Evolutionary conservation across 2,329 filamentous ascomycete species (phyloP).

Genomic region (Tolypocladium capitatum): DNA sequence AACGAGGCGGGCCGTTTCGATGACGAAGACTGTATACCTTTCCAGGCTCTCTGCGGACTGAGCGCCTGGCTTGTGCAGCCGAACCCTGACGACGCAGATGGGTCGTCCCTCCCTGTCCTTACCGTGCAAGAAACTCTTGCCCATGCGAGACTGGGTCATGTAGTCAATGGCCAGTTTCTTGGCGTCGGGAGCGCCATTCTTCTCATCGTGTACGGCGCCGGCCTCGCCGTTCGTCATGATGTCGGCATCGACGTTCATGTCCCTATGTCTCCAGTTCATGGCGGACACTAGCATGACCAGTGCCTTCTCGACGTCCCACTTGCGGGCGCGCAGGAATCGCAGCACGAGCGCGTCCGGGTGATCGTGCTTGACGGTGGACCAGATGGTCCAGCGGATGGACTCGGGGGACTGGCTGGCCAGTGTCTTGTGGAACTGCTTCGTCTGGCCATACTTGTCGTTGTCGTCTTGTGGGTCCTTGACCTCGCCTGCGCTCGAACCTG

Average conservation of each 20-base stretch:
- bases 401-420: constrained; percentile 66
- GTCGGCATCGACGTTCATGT: constrained; percentile 81
- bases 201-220: constrained; percentile 46
- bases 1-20: constrained; percentile 84
- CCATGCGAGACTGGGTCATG: constrained; percentile 69
- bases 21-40: constrained; percentile 82
- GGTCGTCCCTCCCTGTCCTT: constrained; percentile 73
- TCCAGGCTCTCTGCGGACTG: constrained; percentile 75
- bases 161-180: constrained; percentile 67
- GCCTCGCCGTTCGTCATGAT: constrained; percentile 69
- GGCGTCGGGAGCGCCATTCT: constrained; percentile 37
- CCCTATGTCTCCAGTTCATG: constrained; percentile 75
- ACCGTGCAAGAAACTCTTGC: constrained; percentile 88
- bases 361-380: constrained; percentile 92
- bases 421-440: constrained; percentile 72
- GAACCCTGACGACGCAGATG: constrained; percentile 72
- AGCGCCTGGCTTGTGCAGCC: constrained; percentile 69
- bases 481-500: constrained; percentile 14
- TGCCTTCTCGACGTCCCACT: constrained; percentile 91
- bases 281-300: constrained; percentile 90
- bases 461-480: constrained; percentile 35
- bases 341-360: constrained; percentile 76
- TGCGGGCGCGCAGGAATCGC: constrained; percentile 75
- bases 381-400: constrained; percentile 67
- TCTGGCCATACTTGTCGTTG: constrained; percentile 89